Base-by-base conservation (phyloP, 352 stramenopile genomes). In the Blastocystis sp. region DNA sequence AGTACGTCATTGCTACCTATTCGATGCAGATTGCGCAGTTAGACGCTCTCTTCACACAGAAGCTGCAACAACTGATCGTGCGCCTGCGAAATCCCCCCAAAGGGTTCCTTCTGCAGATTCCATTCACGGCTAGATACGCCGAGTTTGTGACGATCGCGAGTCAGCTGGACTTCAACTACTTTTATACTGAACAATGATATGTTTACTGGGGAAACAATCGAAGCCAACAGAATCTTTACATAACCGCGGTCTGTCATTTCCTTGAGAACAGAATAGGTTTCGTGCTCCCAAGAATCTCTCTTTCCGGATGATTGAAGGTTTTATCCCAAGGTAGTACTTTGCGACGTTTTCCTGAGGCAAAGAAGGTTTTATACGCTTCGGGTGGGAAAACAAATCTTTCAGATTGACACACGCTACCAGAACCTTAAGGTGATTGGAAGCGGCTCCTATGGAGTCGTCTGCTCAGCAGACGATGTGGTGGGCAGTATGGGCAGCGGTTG, bases 141-240 rank as follows among this genome's bases (percentile, higher is more conserved):
- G 67, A 57, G 21, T 78, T 78, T 59, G 24, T 61, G 38, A 78
- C 67, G 14, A 78, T 78, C 38, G 67, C 67, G 21, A 61, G 67
- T 61, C 67, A 78, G 42, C 44, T 78, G 21, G 67, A 78, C 38
- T 78, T 78, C 27, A 78, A 78, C 38, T 78, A 78, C 24, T 78
- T 36, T 24, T 78, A 78, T 78, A 56, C 67, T 16, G 67, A 78
- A 78, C 4, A 24, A 21, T 78, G 32, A 59, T 38, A 9, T 69
- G 16, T 7, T 69, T 63, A 34, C 18, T 63, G n/a, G 16, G n/a
- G n/a, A n/a, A n/a, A n/a, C n/a, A n/a, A n/a, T n/a, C n/a, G n/a
- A n/a, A n/a, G n/a, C n/a, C n/a, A n/a, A n/a, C n/a, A n/a, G n/a
- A n/a, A n/a, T n/a, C n/a, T 14, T 63, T 14, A 24, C n/a, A 63